Evolutionary conservation across 306 rosid species (phyloP).

Genomic region (Glycyrrhiza uralensis): DNA sequence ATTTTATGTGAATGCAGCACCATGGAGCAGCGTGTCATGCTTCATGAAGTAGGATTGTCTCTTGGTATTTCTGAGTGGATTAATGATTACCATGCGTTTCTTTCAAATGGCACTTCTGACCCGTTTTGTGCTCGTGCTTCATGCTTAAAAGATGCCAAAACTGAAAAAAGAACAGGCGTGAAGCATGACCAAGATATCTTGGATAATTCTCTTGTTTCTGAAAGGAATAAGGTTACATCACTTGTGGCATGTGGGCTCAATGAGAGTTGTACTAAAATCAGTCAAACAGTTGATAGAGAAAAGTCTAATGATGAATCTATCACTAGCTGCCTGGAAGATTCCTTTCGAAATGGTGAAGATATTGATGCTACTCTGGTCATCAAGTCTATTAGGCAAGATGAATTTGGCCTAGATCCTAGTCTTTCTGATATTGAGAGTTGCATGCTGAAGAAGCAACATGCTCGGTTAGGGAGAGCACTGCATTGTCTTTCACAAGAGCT

Average conservation of each 20-base stretch:
- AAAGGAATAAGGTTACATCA: conserved; percentile 33
- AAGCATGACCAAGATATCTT: conserved; percentile 30
- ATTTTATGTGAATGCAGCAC: conserved; percentile 68
- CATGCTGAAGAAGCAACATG: conserved; percentile 92
- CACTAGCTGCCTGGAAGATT: conserved; percentile 18
- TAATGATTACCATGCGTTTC: conserved; percentile 56
- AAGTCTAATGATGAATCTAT: conserved; percentile 32
- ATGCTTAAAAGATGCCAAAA: conserved; percentile 31
- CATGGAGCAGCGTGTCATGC: conserved; percentile 69
- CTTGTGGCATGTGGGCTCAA: conserved; percentile 7
- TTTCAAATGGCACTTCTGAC: conserved; percentile 34
- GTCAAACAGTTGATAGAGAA: conserved; percentile 20
- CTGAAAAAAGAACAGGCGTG: conserved; percentile 25
- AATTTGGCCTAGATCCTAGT: conserved; percentile 85
- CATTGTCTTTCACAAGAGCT: conserved; percentile 97
- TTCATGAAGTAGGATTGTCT: conserved; percentile 83
- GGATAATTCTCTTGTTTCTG: conserved; percentile 33
- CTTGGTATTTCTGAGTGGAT: conserved; percentile 83
- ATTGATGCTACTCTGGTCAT: conserved; percentile 63
- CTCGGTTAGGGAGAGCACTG: conserved; percentile 96
- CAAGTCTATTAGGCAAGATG: conserved; percentile 84
- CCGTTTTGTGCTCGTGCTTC: conserved; percentile 27
- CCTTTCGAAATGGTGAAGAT: conserved; percentile 34
- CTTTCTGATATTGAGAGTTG: conserved; percentile 54
- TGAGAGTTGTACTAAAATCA: conserved; percentile 27